Base-by-base conservation (phyloP, 768 basidiomycete genomes). In the Cystofilobasidium bisporidii region DNA sequence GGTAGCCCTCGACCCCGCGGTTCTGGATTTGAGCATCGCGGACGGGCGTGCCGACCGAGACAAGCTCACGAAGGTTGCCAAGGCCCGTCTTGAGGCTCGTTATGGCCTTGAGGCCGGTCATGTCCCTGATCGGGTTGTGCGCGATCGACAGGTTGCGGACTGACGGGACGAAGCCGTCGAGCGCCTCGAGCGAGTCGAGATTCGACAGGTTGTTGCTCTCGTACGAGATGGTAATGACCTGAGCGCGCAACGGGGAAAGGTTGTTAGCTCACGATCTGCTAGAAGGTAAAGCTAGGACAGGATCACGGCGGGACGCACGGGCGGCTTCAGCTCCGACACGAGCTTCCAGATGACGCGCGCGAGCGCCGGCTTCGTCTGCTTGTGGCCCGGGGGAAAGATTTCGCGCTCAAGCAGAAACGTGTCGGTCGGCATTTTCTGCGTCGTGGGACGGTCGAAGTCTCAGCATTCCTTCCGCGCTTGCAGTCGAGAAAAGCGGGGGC, bases 331-430 rank as follows among this genome's bases (percentile, higher is more conserved):
- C 47, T 69, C 68, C 22, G 41, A 63, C 20, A 57, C 68, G 63
- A 69, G 68, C 59, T 69, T 69, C 62, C 68, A 69, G n/a, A 69
- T 63, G 68, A 69, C 68, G 33, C 55, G 56, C 11, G 63, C 43
- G 18, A 69, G 24, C 18, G 57, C 47, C 22, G 63, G 45, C 40
- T 59, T 57, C 20, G 63, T 61, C 30, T 59, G 45, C 68, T 69
- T 69, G 57, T 69, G 68, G 9, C 68, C 68, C 47, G 68, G 68
- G 33, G 61, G 63, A 40, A 64, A 64, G 28, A 69, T 59, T 18
- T 61, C 63, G 20, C 68, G 56, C 40, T 69, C 63, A 10, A 64
- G 48, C 12, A 69, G 47, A 33, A 41, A 69, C 1, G 63, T 1
- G 28, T 69, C 68, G 14, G 41, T 33, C 5, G 63, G 17, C 68